Base-by-base conservation (phyloP, 768 basidiomycete species). In the Lactifluus piperatus region DNA sequence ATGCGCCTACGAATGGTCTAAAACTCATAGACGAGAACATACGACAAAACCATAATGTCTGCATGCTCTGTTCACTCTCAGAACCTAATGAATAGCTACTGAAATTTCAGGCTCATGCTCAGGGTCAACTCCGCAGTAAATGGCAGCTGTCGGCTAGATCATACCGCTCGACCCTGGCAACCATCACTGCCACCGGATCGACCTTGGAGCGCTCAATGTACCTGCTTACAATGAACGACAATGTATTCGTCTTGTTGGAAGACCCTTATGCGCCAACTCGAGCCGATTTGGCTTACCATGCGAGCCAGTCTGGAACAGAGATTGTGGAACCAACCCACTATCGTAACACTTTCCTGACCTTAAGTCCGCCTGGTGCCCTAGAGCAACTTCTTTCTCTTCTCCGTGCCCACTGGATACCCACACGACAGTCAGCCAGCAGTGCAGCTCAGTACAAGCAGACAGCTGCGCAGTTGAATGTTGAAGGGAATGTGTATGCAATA, bases 241-340 rank as follows among this genome's bases (percentile, higher is more conserved):
- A 86, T 64, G 86, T 87, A 26, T 91, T 89, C 68, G 88, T 90
- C 24, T 77, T 84, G 6, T 72, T 91, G 26, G 89, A 91, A 65
- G 88, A 91, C 69, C 85, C 86, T 34, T 72, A 77, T 10, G 86
- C 86, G 10, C 89, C 87, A 0, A 80, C 77, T 36, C 79, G 83
- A 58, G 79, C 78, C 52, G 88, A 89, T 57, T 77, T 86, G 22
- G 75, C 74, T 13, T 77, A 78, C 10, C 72, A 77, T n/a, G 58
- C 66, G 4, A 58, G 64, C 20, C 66, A 62, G 32, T 46, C 27
- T 53, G 60, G 27, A 50, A 41, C 66, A 6, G 52, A 62, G 22
- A 66, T 65, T 54, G 47, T 63, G 44, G 56, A 71, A 52, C 78
- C 76, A 13, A 65, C 76, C 1, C 89, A 91, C 67, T 91, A 81